These are phyloP conservation scores for Ramaria sp. DNA, from an alignment of 768 basidiomycete species.

Conservation along the genomic window DNA sequence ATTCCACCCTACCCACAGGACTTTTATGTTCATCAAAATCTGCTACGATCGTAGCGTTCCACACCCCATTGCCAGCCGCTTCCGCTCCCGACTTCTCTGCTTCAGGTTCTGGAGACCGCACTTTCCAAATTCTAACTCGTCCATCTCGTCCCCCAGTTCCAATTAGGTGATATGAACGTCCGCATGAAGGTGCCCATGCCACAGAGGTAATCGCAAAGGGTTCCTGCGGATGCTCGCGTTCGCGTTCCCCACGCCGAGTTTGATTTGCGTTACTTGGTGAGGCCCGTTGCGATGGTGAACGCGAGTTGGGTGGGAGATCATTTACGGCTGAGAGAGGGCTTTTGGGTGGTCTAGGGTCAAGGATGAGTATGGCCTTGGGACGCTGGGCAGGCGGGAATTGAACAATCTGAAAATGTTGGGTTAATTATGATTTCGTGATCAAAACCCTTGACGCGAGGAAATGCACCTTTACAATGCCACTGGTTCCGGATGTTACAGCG, in stretches of 20 bases:
- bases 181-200: slow-evolving; percentile 91
- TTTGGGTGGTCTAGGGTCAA: slow-evolving; percentile 35
- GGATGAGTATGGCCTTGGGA: slow-evolving; percentile 50
- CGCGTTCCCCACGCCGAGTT: neutral
- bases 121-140: slow-evolving; percentile 80
- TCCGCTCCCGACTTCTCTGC: slow-evolving; percentile 23
- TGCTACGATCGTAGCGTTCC: slow-evolving; percentile 68
- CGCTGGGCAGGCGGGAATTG: slow-evolving; percentile 60
- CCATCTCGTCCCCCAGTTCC: slow-evolving; percentile 88
- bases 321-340: neutral
- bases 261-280: neutral
- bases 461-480: slow-evolving; percentile 65
- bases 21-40: slow-evolving; percentile 85
- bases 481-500: slow-evolving; percentile 63
- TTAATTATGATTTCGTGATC: neutral
- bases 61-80: slow-evolving; percentile 37
- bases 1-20: slow-evolving; percentile 78
- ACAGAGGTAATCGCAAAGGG: slow-evolving; percentile 69
- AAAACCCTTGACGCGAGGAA: neutral
- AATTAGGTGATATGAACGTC: slow-evolving; percentile 87
- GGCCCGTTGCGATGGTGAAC: neutral
- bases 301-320: neutral
- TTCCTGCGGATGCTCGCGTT: neutral
- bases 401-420: slow-evolving; percentile 42
- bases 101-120: slow-evolving; percentile 39